phyloP scores from a whole-genome alignment of 1,284 basidiomycete genomes.

The Megacollybia platyphylla region DNA sequence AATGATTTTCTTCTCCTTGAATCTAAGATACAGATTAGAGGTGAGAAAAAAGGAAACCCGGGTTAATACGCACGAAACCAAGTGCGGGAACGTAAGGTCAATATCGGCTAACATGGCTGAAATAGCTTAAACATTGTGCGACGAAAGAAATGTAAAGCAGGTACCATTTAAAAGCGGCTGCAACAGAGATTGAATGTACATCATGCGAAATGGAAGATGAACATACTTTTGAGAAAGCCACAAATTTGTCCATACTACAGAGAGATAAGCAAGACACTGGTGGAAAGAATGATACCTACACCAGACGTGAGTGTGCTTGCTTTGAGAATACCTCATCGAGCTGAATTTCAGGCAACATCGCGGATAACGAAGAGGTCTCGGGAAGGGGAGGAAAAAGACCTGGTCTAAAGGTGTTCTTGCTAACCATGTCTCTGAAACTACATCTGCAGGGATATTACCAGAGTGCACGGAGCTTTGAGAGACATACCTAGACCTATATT shows the following conservation, averaged over 20 bases:
- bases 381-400: slow-evolving; percentile 6
- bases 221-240: slow-evolving; percentile 44
- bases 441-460: slow-evolving; percentile 4
- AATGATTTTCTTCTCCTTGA: slow-evolving; percentile 47
- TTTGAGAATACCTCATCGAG: slow-evolving; percentile 4
- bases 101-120: slow-evolving; percentile 24
- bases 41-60: not conserved
- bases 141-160: slow-evolving; percentile 5
- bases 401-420: slow-evolving; percentile 6
- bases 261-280: not conserved
- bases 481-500: slow-evolving; percentile 34
- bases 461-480: not conserved
- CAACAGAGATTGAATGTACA: slow-evolving; percentile 2
- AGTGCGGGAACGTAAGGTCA: slow-evolving; percentile 36
- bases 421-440: slow-evolving; percentile 2
- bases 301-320: slow-evolving; percentile 7
- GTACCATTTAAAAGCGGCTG: slow-evolving; percentile 42
- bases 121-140: slow-evolving; percentile 6
- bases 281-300: slow-evolving; percentile 3
- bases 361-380: slow-evolving; percentile 2
- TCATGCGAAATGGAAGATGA: not conserved
- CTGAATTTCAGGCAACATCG: slow-evolving; percentile 1
- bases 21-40: slow-evolving; percentile 18
- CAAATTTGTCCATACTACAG: slow-evolving; percentile 42
- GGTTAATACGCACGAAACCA: slow-evolving; percentile 16